Conservation (phyloP, 1,284 basidiomycete genomes). For the Fomitopsis schrenkii region DNA sequence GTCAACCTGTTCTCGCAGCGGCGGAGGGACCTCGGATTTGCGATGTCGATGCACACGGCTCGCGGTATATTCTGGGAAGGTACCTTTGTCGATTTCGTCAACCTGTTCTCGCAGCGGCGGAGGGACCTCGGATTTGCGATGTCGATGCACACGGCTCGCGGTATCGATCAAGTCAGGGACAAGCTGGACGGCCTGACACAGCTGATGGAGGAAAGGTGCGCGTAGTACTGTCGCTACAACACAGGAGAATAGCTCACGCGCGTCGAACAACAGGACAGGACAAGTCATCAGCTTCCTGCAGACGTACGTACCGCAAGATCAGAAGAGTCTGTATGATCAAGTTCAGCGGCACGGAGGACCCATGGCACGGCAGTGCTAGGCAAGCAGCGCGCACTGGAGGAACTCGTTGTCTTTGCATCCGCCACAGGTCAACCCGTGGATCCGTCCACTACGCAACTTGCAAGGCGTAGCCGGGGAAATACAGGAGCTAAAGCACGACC, state of each 20-base stretch:
- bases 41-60: slow-evolving; percentile 31
- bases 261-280: background rate
- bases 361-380: slow-evolving; percentile 10
- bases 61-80: slow-evolving; percentile 33
- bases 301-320: slow-evolving; percentile 8
- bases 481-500: background rate
- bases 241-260: too few species aligned
- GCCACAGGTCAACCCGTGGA: background rate
- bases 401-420: slow-evolving; percentile 4
- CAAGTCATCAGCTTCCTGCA: slow-evolving; percentile 7
- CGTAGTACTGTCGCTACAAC: background rate
- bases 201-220: slow-evolving; percentile 19
- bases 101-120: slow-evolving; percentile 30
- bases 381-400: slow-evolving; percentile 12
- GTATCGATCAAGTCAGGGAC: slow-evolving; percentile 29
- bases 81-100: slow-evolving; percentile 29
- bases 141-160: slow-evolving; percentile 29
- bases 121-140: slow-evolving; percentile 29
- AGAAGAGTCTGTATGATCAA: slow-evolving; percentile 1
- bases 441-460: too few species aligned
- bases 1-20: slow-evolving; percentile 29
- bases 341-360: slow-evolving; percentile 14
- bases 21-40: slow-evolving; percentile 28
- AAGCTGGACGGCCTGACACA: slow-evolving; percentile 21
- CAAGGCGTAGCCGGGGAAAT: background rate